Evolutionary conservation across 768 basidiomycete genomes (phyloP), one percentile per base, ranked within the genome.

Genomic region (Suillus bovinus): DNA sequence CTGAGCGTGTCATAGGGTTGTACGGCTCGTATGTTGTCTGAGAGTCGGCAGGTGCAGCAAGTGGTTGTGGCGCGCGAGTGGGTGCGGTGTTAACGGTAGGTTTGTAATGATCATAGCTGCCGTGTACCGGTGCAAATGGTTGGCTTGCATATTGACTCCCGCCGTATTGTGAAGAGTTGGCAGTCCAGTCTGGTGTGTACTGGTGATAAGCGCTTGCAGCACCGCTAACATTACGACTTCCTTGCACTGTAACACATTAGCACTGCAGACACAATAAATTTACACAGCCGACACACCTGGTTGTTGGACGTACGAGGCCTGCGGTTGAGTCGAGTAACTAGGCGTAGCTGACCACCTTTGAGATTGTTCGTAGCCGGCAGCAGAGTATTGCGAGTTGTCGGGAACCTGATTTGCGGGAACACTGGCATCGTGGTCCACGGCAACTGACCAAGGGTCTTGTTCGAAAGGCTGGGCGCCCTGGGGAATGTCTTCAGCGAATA

Each of bases 101-200:
- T 31, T 72, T 77, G 67, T 81, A 82, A 58, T 77, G 72, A 62
- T 79, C 76, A 61, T 78, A 74, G 41, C 64, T 31, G 22, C 46
- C 44, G 27, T 58, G 64, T 14, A 46, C 57, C n/a, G 58, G 62
- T 11, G 50, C 55, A 60, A 63, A 64, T 22, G 69, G 63, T 24
- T 65, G 73, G 38, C 50, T 56, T 17, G 64, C 36, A 62, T 66
- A 42, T 41, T 70, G 66, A 58, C 53, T 65, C 47, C 59, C 54
- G 36, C 52, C 61, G 27, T 68, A 58, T 29, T 65, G 61, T 10
- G 67, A 68, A 61, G 67, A 61, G 53, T 66, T 61, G 55, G 44
- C 13, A 63, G 65, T 60, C 38, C 68, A 49, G 10, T 67, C 47
- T 5, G 72, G 65, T 52, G 60, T 65, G 56, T 74, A 70, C 31